phyloP scores from a whole-genome alignment of 1,284 basidiomycete species.

The Rhodotorula sp. region DNA sequence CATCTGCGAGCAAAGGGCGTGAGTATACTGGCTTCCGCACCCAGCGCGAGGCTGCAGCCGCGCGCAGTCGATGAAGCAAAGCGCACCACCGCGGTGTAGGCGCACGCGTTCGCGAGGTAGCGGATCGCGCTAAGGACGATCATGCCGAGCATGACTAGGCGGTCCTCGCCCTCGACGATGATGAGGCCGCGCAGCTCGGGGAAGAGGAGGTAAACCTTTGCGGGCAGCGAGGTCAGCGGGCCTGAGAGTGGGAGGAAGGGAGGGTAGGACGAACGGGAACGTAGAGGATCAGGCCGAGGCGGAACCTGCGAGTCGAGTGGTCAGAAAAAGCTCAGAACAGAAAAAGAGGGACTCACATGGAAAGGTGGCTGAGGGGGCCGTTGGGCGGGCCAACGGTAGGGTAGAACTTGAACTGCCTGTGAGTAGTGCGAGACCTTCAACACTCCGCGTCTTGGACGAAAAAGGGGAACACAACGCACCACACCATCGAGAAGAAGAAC shows the following conservation, averaged over 20 bases:
- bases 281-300: constrained; percentile 45
- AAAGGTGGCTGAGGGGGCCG: constrained; percentile 42
- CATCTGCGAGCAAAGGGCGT: neutral
- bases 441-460: neutral
- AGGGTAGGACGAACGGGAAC: constrained; percentile 28
- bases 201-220: constrained; percentile 41
- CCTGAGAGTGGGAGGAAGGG: neutral
- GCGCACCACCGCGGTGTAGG: constrained; percentile 44
- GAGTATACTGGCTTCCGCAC: no score
- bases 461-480: constrained; percentile 8
- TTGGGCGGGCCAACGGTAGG: constrained; percentile 44
- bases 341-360: constrained; percentile 28
- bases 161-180: constrained; percentile 31
- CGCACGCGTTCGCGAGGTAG: constrained; percentile 43
- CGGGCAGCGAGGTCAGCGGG: neutral
- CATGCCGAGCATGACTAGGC: constrained; percentile 44
- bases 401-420: constrained; percentile 46
- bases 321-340: neutral
- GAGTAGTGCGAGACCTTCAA: no score
- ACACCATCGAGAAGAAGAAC: constrained; percentile 45
- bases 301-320: constrained; percentile 18
- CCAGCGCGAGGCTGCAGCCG: no score
- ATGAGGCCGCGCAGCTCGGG: constrained; percentile 45
- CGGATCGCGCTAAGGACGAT: constrained; percentile 41
- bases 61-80: neutral